These are phyloP conservation scores for Nadsonia commutata DNA, from an alignment of 1,139 yeast species.

Conservation along the genomic window DNA sequence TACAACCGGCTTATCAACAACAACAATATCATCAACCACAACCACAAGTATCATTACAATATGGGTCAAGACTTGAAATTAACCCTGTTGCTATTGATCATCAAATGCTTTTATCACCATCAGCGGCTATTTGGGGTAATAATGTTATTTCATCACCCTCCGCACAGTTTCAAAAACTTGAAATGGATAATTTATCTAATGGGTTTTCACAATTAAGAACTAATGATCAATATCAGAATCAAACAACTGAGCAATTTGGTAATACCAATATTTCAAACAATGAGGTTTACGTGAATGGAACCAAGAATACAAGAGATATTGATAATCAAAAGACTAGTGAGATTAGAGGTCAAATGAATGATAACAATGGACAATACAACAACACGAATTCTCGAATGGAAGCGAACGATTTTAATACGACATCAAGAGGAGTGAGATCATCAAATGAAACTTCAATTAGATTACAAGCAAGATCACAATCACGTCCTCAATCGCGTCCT, in stretches of 20 bases:
- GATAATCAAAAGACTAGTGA: not conserved
- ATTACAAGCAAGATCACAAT: not conserved
- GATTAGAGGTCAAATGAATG: not conserved
- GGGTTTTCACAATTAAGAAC: not conserved
- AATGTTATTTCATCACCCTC: constrained; percentile 1
- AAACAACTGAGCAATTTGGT: not conserved
- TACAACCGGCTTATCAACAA: not conserved
- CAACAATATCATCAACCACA: constrained; percentile 1
- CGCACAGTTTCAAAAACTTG: constrained; percentile 1
- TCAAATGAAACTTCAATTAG: not conserved
- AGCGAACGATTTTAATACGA: not conserved
- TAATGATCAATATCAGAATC: not conserved
- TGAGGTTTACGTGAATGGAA: not conserved
- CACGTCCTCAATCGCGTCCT: not conserved
- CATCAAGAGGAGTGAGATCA: not conserved
- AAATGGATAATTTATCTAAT: constrained; percentile 4
- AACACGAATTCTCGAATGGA: not conserved
- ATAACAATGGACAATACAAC: not conserved
- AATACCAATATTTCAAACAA: not conserved
- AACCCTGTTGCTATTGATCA: too few relatives aligned
- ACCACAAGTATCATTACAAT: constrained; percentile 5
- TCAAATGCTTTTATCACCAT: not conserved
- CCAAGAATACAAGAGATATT: not conserved
- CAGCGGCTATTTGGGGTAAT: not conserved
- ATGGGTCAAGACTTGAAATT: too few relatives aligned